Conservation (phyloP, 768 basidiomycete species). For the Arthromyces matolae region DNA sequence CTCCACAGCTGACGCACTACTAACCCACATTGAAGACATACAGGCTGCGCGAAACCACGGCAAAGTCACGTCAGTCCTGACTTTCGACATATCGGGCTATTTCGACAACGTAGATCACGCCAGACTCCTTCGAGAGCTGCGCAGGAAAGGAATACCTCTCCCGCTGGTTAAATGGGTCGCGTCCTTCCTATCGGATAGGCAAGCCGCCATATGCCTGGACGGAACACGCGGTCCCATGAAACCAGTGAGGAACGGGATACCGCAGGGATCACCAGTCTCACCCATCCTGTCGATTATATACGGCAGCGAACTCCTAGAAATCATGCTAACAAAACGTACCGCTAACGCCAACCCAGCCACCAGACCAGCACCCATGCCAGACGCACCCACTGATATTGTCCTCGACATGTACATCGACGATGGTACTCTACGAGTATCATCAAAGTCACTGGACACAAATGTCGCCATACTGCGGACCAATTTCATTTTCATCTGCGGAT, state of each 20-base stretch:
- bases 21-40: slow-evolving; percentile 23
- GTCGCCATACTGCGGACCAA: background rate
- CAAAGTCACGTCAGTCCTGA: slow-evolving; percentile 20
- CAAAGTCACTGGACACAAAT: background rate
- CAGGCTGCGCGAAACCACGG: slow-evolving; percentile 22
- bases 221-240: too few relatives aligned
- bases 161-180: slow-evolving; percentile 2
- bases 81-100: slow-evolving; percentile 27
- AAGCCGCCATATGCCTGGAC: background rate
- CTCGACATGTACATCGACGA: too few relatives aligned
- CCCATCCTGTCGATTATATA: too few relatives aligned
- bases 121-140: slow-evolving; percentile 19
- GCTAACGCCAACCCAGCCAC: too few relatives aligned
- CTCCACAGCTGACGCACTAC: slow-evolving; percentile 20
- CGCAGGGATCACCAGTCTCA: background rate
- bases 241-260: background rate
- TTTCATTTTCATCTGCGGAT: too few relatives aligned
- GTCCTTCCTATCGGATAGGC: background rate
- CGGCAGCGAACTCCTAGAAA: too few relatives aligned
- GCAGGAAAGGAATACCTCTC: slow-evolving; percentile 17
- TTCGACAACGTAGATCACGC: slow-evolving; percentile 27
- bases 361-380: too few relatives aligned
- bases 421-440: too few relatives aligned
- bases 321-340: background rate
- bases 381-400: too few relatives aligned